Percentiles rank a stretch among this genome's conserved stretches.
These are phyloP conservation scores for Aspergillus diversus DNA, from an alignment of 495 filamentous ascomycete species.

Conservation along the genomic window DNA sequence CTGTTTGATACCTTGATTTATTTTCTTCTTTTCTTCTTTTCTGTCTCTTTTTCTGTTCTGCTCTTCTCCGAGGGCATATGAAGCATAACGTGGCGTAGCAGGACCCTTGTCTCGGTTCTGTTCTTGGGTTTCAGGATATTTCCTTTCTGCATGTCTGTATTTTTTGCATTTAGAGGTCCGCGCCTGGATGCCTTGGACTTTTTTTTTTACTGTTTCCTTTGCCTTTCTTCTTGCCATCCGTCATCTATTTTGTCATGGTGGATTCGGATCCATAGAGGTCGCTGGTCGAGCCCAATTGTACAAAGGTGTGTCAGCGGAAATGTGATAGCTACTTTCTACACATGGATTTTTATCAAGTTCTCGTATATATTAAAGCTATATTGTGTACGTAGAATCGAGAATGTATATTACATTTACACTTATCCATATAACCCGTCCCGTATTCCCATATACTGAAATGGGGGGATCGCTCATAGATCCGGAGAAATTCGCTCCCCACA, in stretches of 20 bases:
- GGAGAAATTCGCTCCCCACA: constrained; percentile 18
- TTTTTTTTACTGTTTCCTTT: background rate
- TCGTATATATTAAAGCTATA: background rate
- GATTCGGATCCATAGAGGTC: constrained; percentile 1
- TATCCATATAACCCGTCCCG: background rate
- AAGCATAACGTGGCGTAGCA: constrained; percentile 28
- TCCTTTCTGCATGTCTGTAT: constrained; percentile 14
- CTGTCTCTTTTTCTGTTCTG: background rate
- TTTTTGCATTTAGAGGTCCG: constrained; percentile 16
- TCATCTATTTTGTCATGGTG: background rate
- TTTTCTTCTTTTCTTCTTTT: constrained; percentile 3
- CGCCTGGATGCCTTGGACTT: background rate
- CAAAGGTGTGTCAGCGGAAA: constrained; percentile 15
- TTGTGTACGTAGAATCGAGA: background rate
- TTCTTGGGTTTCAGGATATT: constrained; percentile 17
- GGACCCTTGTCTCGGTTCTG: constrained; percentile 13
- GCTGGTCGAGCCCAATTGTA: constrained; percentile 16
- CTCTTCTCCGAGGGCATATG: constrained; percentile 17
- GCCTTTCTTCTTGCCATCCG: background rate
- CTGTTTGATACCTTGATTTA: constrained; percentile 23
- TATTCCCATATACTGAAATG: background rate
- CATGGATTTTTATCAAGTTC: background rate
- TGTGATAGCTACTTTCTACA: background rate
- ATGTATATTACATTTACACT: background rate
- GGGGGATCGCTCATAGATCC: background rate